These are phyloP conservation scores for Ashbya aceris DNA, from an alignment of 1,139 yeast species.

Conservation along the genomic window DNA sequence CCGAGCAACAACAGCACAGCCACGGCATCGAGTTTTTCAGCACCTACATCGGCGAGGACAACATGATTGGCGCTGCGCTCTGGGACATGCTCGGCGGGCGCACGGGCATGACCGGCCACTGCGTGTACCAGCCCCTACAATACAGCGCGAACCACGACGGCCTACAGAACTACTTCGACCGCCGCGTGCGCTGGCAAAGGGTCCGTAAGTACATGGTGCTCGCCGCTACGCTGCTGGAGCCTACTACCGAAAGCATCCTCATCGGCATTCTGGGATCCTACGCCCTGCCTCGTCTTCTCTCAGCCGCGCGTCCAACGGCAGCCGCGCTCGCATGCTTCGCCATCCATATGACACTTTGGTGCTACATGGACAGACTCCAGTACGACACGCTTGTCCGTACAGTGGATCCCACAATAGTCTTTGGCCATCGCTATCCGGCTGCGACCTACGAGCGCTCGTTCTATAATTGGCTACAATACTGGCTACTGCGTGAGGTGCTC, in stretches of 20 bases:
- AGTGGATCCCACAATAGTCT: not conserved
- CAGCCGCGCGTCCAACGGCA: slow-evolving; percentile 19
- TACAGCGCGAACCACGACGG: slow-evolving; percentile 33
- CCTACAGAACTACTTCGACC: slow-evolving; percentile 46
- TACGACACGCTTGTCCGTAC: slow-evolving; percentile 36
- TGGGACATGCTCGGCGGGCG: slow-evolving; percentile 65
- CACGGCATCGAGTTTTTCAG: slow-evolving; percentile 65
- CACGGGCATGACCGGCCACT: slow-evolving; percentile 71
- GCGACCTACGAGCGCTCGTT: slow-evolving; percentile 11
- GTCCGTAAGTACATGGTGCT: slow-evolving; percentile 87
- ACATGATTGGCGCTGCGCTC: slow-evolving; percentile 80
- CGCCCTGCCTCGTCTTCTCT: slow-evolving; percentile 44
- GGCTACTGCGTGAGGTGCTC: slow-evolving; percentile 62
- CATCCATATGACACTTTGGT: slow-evolving; percentile 58
- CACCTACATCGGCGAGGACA: slow-evolving; percentile 82
- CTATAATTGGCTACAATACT: slow-evolving; percentile 38
- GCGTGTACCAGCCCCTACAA: slow-evolving; percentile 68
- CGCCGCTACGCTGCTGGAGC: slow-evolving; percentile 77
- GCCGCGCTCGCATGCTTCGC: slow-evolving; percentile 33
- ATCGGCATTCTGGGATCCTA: slow-evolving; percentile 61
- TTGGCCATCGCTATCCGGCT: not conserved
- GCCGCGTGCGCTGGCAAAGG: slow-evolving; percentile 79
- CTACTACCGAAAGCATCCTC: slow-evolving; percentile 70
- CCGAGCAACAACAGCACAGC: slow-evolving; percentile 5
- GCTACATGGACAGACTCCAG: slow-evolving; percentile 52